phyloP scores from a whole-genome alignment of 2,329 filamentous ascomycete species.

The Fusarium globosum region DNA sequence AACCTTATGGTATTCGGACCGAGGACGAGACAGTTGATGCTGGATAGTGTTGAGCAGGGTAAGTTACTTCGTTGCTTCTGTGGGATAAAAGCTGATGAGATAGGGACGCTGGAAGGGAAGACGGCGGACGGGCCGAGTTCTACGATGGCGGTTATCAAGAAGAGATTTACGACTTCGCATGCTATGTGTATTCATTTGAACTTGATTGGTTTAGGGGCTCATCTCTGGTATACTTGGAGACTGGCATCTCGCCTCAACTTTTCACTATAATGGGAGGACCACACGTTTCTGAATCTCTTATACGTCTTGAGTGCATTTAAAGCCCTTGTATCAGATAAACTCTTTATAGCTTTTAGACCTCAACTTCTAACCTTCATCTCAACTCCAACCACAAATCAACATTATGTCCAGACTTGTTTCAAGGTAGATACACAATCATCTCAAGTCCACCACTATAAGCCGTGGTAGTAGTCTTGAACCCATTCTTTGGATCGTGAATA shows the following conservation, averaged over 20 bases:
- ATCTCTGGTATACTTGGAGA: constrained; percentile 48
- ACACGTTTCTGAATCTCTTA: neutral
- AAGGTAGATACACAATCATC: constrained; percentile 43
- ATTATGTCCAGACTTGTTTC: rapidly evolving
- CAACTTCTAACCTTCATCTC: neutral
- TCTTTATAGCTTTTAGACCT: neutral
- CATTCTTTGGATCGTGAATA: constrained; percentile 57
- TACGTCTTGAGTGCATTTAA: too few relatives aligned
- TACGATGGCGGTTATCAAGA: constrained; percentile 40
- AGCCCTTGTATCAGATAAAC: neutral
- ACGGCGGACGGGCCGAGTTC: constrained; percentile 16
- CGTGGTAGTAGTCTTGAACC: constrained; percentile 57
- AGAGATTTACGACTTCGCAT: constrained; percentile 50
- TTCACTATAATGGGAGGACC: neutral
- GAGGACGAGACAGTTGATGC: constrained; percentile 45
- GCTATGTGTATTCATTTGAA: constrained; percentile 58
- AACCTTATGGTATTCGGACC: constrained; percentile 54
- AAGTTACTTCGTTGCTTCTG: neutral
- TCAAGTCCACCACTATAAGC: constrained; percentile 49
- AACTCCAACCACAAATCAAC: constrained; percentile 33
- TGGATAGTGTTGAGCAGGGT: constrained; percentile 44
- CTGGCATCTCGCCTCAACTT: constrained; percentile 35
- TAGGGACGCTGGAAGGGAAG: constrained; percentile 29
- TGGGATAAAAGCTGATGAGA: neutral
- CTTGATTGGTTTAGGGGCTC: constrained; percentile 49